phyloP scores from a whole-genome alignment of 345 rosid species.

The Linum trigynum region DNA sequence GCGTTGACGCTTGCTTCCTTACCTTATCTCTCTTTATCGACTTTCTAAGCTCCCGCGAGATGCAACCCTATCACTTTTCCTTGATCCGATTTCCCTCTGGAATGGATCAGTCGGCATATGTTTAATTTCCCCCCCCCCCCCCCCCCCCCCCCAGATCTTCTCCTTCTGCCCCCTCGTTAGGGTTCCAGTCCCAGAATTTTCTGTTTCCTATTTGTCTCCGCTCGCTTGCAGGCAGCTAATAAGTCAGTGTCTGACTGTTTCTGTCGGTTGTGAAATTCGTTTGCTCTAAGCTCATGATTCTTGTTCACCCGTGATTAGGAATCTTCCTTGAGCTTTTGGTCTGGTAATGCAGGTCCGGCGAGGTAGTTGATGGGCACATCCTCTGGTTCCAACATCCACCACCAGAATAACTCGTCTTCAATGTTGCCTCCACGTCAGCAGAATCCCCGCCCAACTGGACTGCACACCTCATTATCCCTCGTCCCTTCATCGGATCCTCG shows the following conservation, averaged over 20 bases:
- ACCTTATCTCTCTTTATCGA: background rate
- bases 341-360: background rate
- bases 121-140: background rate
- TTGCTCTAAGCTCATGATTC: background rate
- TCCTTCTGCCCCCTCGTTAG: background rate
- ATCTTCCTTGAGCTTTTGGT: background rate
- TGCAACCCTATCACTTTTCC: background rate
- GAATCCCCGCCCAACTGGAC: slow-evolving; percentile 39
- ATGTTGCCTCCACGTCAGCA: slow-evolving; percentile 96
- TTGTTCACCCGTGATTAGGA: background rate
- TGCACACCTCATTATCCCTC: slow-evolving; percentile 57
- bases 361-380: slow-evolving; percentile 66
- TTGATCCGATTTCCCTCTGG: background rate
- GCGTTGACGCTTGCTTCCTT: background rate
- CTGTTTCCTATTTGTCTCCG: background rate
- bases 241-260: background rate
- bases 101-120: slow-evolving; percentile 15
- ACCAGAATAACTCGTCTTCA: slow-evolving; percentile 37
- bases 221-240: background rate
- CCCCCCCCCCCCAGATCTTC: background rate
- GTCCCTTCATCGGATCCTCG: slow-evolving; percentile 51
- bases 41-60: background rate
- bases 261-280: background rate
- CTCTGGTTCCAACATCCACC: slow-evolving; percentile 74
- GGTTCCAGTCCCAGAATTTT: background rate